Base-by-base conservation (phyloP, 805 yeast species). In the Candida manassasensis region DNA sequence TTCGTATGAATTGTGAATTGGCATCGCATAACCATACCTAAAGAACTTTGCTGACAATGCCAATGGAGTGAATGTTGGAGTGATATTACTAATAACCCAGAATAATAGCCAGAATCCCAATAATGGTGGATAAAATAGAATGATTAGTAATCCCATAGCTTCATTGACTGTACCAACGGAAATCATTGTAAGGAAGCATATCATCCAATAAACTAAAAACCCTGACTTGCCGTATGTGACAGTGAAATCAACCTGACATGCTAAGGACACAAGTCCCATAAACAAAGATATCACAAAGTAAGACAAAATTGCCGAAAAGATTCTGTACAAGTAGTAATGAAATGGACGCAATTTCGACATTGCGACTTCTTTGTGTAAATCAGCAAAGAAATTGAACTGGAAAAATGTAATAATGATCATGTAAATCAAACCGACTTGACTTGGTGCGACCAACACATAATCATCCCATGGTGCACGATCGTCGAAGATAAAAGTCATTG, bases 101-200 rank as follows among this genome's bases (percentile, higher is more conserved):
- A 73, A 67, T 43, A 83, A 62, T 47, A 84, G 52, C 87, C 89
- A 82, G 48, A 81, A 74, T 0, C 89, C 88, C 32, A 81, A 44
- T 35, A 71, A 46, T 19, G 87, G 86, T 1, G 93, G 90, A 34
- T 68, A 67, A 11, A 63, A 37, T 4, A 77, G 57, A 32, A 80
- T 60, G 6, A 73, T 52, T 4, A 82, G 21, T 54, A 77, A 51
- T 0, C 79, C 77, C 46, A 73, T 59, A 42, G 80, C 75, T 56
- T 84, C 93, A 50, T 79, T 81, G 19, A 81, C 79, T 29, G 82
- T 75, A 39, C 94, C 94, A 22, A 83, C 81, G 1, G 89, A 85
- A 42, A 77, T 61, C 85, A 84, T 79, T 5, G 85, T 73, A 33
- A 84, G 45, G 53, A 63, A 84, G 5, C 79, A 69, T 21, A 77